A percentile compares a stretch with the other conserved stretches of the same genome.
phyloP scores from a whole-genome alignment of 2,329 filamentous ascomycete species.

The Nemania serpens region DNA sequence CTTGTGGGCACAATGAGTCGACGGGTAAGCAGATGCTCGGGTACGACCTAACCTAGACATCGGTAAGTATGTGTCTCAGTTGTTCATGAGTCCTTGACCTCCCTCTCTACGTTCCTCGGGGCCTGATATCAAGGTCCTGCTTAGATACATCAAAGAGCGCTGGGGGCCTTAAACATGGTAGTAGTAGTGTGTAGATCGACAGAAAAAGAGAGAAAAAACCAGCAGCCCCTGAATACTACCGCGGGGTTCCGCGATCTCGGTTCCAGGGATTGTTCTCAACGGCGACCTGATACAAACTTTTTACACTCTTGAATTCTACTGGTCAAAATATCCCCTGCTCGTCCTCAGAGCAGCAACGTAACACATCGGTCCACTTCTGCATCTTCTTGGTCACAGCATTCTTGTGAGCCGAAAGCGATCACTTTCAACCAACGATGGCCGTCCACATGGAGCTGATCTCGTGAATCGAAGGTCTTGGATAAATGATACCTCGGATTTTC shows the following conservation, averaged over 20 bases:
- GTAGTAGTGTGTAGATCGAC: no score
- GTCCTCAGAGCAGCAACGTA: slow-evolving; percentile 15
- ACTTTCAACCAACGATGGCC: not conserved
- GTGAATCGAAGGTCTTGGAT: not conserved
- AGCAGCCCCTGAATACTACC: slow-evolving; percentile 3
- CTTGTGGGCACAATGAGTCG: no score
- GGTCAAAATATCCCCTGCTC: slow-evolving; percentile 21
- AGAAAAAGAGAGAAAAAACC: no score
- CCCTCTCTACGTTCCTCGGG: no score
- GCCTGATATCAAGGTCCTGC: no score
- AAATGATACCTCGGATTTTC: not conserved
- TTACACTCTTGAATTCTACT: slow-evolving; percentile 26
- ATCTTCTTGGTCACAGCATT: slow-evolving; percentile 26
- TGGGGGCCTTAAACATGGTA: no score
- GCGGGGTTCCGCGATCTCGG: slow-evolving; percentile 27
- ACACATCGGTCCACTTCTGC: not conserved
- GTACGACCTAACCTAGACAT: no score
- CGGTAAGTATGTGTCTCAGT: no score
- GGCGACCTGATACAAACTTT: slow-evolving; percentile 29
- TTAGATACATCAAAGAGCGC: no score
- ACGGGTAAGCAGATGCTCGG: no score
- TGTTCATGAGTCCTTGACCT: no score
- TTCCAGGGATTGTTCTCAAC: slow-evolving; percentile 7
- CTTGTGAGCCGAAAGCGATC: slow-evolving; percentile 4
- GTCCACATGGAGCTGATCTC: not conserved